Base-by-base conservation (phyloP, 345 rosid species). In the Boechera stricta region DNA sequence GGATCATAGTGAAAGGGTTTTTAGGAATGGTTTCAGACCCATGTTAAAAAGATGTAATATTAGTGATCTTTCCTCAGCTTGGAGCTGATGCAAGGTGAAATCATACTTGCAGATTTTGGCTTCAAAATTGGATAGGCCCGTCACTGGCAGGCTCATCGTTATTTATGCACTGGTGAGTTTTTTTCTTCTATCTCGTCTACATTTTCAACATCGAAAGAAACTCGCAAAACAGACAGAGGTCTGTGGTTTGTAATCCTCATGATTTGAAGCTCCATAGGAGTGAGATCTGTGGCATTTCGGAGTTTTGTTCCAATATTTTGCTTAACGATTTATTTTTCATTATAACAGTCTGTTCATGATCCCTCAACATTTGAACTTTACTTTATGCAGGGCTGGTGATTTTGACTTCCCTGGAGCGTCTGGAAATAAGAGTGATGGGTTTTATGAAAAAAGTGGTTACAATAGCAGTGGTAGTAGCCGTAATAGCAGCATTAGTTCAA, bases 111-210 rank as follows among this genome's bases (percentile, higher is more conserved):
- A 96, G 99, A 76, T 93, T 96, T 82, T 96, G 99, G 99, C 86
- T 96, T 74, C 99, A 96, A 82, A 90, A 96, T 75, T 96, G 99
- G 99, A 87, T 87, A 71, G 99, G 99, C 75, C 97, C 97, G 24
- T 96, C 99, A 38, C 80, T 90, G 78, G 82, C 86, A 69, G 98
- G 91, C 75, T 88, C 98, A 71, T 87, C 98, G 29, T 86, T 90
- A 73, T 89, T 85, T 76, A 91, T 85, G 94, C 96, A 93, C 81
- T 93, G 98, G 99, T 96, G 77, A 84, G 89, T 78, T 26, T 44
- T 64, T 36, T 39, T 64, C 70, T 62, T 48, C 64, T 60, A 35
- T 67, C 10, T 41, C 35, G 26, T 59, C 33, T 51, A 41, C 69
- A 66, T 72, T 64, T 61, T 52, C 35, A 57, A 66, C 67, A 56